Base-by-base conservation (phyloP, 2,329 filamentous ascomycete genomes). In the Dryadomyces sulphureus region DNA sequence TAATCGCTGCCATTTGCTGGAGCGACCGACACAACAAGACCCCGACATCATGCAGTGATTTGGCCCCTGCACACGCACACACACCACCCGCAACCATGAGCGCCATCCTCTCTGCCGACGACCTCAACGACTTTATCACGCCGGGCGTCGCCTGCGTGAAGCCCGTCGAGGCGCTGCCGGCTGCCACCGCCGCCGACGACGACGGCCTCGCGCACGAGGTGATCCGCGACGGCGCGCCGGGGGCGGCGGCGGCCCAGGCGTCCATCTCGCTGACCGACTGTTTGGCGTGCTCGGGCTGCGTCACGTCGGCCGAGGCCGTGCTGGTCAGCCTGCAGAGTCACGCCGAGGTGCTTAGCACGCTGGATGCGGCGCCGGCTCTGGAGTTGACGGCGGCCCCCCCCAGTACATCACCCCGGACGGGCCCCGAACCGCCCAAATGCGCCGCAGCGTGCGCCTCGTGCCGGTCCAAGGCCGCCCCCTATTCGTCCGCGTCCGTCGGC, bases 101-200 rank as follows among this genome's bases (percentile, higher is more conserved):
- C 61, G 92, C 92, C 52, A 98, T 98, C 58, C 82, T 98, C 57
- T 96, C 89, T 47, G 82, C 84, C 58, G 90, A 98, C 69, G 89
- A 95, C 62, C 73, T 98, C 50, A 98, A 98, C 70, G 92, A 98
- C 71, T 98, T 98, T 68, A 98, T 98, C 61, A 92, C 85, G 48
- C 92, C 92, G 14, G 89, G 90, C 51, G 89, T 98, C 58, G 92
- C 92, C 52, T 98, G 92, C 66, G 96, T 98, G 64, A 96, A 98
- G 60, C 92, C 92, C 24, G 75, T 98, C 60, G 92, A 98, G 63
- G 93, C 87, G 2, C 76, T 98, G 14, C 90, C 92, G 2, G 64
- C 72, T 43, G 70, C 74, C 53, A 65, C 74, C n/a, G n/a, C n/a
- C 30, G 63, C 74, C 21, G 61, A 11, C 66, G 43, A 54, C 59